A percentile compares a stretch with the other conserved stretches of the same genome.
Conservation (phyloP, 2,329 filamentous ascomycete species). For the Aureobasidium mangrovei region DNA sequence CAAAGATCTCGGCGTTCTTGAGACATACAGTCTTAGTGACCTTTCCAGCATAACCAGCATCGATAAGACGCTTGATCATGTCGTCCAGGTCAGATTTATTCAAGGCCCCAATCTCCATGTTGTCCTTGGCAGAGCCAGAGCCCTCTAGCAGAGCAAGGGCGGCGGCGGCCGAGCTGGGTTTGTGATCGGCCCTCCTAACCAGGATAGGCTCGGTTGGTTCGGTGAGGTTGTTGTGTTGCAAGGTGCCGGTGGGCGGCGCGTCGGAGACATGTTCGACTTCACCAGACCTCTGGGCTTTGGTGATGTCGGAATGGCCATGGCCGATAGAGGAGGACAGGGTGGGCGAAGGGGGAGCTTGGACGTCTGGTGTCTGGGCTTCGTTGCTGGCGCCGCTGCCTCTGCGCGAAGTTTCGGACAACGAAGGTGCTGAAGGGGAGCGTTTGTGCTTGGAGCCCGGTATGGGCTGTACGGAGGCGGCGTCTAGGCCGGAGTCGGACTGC, state of each 20-base stretch:
- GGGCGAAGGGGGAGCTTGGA: conserved; percentile 66
- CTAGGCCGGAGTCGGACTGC: conserved; percentile 26
- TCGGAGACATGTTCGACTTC: conserved; percentile 95
- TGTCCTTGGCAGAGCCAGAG: conserved; percentile 28
- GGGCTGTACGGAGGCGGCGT: conserved; percentile 67
- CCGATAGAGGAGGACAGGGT: conserved; percentile 68
- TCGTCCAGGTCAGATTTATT: conserved; percentile 93
- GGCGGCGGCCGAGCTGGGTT: conserved; percentile 23
- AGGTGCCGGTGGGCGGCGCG: conserved; percentile 62
- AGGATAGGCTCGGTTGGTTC: conserved; percentile 84
- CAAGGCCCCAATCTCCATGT: conserved; percentile 77
- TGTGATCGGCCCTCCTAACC: conserved; percentile 62
- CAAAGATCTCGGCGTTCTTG: conserved; percentile 94
- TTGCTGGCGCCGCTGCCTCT: conserved; percentile 22
- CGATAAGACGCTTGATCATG: conserved; percentile 88
- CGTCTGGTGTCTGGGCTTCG: conserved; percentile 22
- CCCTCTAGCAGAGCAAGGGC: conserved; percentile 20
- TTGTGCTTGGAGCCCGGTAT: conserved; percentile 44
- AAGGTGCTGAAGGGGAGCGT: conserved; percentile 22
- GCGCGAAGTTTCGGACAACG: conserved; percentile 30
- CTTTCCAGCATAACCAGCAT: conserved; percentile 92
- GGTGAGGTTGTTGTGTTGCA: conserved; percentile 40
- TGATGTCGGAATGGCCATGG: conserved; percentile 66
- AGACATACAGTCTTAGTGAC: conserved; percentile 95
- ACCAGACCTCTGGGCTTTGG: conserved; percentile 71